phyloP scores from a whole-genome alignment of 371 early-diverging fungal species.

The Zopfochytrium polystomum region DNA sequence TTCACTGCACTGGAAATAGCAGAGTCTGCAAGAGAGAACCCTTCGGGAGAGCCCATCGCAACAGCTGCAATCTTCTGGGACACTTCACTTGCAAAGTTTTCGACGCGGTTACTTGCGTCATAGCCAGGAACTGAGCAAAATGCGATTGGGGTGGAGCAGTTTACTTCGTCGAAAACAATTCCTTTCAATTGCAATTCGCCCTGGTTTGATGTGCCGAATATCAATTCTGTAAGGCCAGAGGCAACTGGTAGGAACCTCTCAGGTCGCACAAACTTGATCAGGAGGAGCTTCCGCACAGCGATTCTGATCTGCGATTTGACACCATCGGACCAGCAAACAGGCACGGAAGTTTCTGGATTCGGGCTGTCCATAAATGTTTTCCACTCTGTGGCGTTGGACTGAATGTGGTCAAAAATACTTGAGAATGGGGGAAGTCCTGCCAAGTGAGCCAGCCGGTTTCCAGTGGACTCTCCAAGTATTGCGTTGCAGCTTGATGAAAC shows the following conservation, averaged over 20 bases:
- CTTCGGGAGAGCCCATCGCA: constrained; percentile 98
- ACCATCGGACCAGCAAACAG: constrained; percentile 57
- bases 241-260: constrained; percentile 80
- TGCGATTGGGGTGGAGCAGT: constrained; percentile 76
- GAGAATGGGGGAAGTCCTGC: constrained; percentile 58
- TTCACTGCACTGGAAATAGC: constrained; percentile 82
- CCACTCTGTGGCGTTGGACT: constrained; percentile 30
- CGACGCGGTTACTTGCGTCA: constrained; percentile 94
- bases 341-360: constrained; percentile 42
- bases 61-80: constrained; percentile 68
- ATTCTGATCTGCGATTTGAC: too few species aligned
- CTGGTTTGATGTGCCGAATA: constrained; percentile 63
- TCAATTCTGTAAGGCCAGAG: constrained; percentile 68
- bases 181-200: constrained; percentile 63
- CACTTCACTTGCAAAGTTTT: constrained; percentile 75
- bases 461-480: background rate
- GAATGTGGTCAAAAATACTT: constrained; percentile 54
- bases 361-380: constrained; percentile 21
- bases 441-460: constrained; percentile 1
- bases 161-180: constrained; percentile 72
- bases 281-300: constrained; percentile 69
- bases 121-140: constrained; percentile 93
- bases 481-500: background rate
- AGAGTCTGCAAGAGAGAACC: constrained; percentile 83
- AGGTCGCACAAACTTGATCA: constrained; percentile 85